Base-by-base conservation (phyloP, 352 stramenopile species). In the Thalassiosira livingstoniorum region DNA sequence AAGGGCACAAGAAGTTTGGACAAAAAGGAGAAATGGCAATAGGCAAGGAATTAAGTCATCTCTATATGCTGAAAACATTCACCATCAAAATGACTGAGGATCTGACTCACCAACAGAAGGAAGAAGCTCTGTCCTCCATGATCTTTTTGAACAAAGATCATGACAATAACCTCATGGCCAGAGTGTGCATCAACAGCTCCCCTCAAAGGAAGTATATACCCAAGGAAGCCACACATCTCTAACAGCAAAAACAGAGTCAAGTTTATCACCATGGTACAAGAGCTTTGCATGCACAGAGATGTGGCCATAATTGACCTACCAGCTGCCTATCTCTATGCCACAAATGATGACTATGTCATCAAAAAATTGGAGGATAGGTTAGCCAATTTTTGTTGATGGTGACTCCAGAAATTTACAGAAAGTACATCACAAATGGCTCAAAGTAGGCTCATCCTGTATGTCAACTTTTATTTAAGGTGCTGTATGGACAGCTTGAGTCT, bases 241-340 rank as follows among this genome's bases (percentile, higher is more conserved):
- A 29, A 65, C 27, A 34, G 61, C 54, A 32, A 21, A 18, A 15
- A 54, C 5, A 18, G 34, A 68, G 15, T 68, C 61, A 25, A 37
- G n/a, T 34, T 68, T 3, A 2, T 68, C 7, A 75, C 57, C 5
- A 4, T 25, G 0, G 37, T 57, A 35, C 35, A 43, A 4, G 53
- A 63, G 2, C 29, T 51, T 2, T 18, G 5, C 35, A 25, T 37
- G 51, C 18, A 32, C 2, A 2, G 27, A 53, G 39, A 55, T 27
- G 23, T 80, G 13, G 71, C 60, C 2, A 60, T 47, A 1, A 51
- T 62, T 29, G 58, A 80, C 25, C 21, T 74, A 18, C 61, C 71
- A 0, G 35, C 25, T 4, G 71, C 71, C 2, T 80, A 74, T 34
- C 4, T 80, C 1, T 35, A 71, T 54, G 39, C 39, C 2, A 43